Conservation (phyloP, 2,329 filamentous ascomycete species). For the Pseudocercospora eumusae region DNA sequence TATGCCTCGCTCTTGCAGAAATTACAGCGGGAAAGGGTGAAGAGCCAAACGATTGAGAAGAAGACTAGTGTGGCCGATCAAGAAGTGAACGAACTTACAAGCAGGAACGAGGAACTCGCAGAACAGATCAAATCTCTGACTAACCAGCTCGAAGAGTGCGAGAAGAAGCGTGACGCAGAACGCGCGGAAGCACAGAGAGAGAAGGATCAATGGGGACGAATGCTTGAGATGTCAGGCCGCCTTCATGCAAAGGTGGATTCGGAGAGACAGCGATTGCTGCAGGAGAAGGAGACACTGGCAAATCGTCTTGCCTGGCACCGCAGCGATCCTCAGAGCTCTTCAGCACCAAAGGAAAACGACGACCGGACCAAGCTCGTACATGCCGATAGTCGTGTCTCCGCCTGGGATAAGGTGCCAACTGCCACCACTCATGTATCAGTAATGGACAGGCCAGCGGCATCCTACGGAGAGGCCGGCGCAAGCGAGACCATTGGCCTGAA, state of each 20-base stretch:
- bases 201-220: slow-evolving; percentile 53
- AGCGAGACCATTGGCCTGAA: slow-evolving; percentile 11
- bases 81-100: slow-evolving; percentile 55
- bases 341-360: neutral
- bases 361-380: neutral
- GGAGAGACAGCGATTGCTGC: slow-evolving; percentile 47
- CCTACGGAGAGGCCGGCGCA: neutral
- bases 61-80: slow-evolving; percentile 54
- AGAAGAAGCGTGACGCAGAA: slow-evolving; percentile 51
- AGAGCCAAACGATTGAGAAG: slow-evolving; percentile 53
- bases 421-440: neutral
- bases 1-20: slow-evolving; percentile 56
- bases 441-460: neutral
- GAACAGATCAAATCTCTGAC: slow-evolving; percentile 53
- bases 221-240: slow-evolving; percentile 53
- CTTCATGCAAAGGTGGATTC: slow-evolving; percentile 49
- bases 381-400: neutral
- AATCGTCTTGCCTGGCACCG: slow-evolving; percentile 19
- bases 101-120: slow-evolving; percentile 54
- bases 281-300: slow-evolving; percentile 42
- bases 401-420: neutral
- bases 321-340: neutral
- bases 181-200: slow-evolving; percentile 47
- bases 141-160: slow-evolving; percentile 51
- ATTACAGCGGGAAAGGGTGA: slow-evolving; percentile 53